Evolutionary conservation across 2,329 filamentous ascomycete genomes (phyloP), one percentile per base, ranked within the genome.

Genomic region (Phialemoniopsis sp.): DNA sequence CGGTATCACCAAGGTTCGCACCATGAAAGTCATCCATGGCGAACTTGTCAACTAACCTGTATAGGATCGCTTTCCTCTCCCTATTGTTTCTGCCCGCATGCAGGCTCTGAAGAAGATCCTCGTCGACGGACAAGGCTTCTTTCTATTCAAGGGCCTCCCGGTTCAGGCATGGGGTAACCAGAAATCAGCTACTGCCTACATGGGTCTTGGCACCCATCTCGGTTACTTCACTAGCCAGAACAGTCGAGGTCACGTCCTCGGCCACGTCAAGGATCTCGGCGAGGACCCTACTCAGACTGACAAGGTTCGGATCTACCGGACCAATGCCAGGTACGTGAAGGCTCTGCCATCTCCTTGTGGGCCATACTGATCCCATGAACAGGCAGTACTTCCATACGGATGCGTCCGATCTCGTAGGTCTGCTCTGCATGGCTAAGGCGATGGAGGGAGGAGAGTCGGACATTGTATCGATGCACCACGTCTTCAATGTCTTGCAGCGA

Each of bases 181-280:
- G 56, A 91, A 90, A 63, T 83, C 78, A 7, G 86, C 86, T 13
- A 78, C 87, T 13, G 86, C 84, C 17, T 91, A 90, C 62, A 88
- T 91, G 81, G 87, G 87, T 4, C 70, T 91, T 4, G 81, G 85
- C 16, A 85, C 84, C 9, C 83, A 91, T 58, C 72, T 91, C 6
- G 87, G 87, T 38, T 89, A 90, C 64, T 89, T 89, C 44, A 79
- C 90, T 29, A 84, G 78, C 19, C 87, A 93, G 55, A 91, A 93
- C 63, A 80, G 81, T 21, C 75, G 78, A 13, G 87, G 87, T 21
- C 87, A 90, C 59, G 83, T 90, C 13, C 74, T 90, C 1, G 87
- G 87, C 3, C 87, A 91, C 55, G 87, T 90, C 48, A 89, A 90
- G 62, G 86, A 90, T 59, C 71, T 89, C 5, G 85, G 85, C 21